Conservation (phyloP, 2,329 filamentous ascomycete genomes). For the Drechslera avenae region DNA sequence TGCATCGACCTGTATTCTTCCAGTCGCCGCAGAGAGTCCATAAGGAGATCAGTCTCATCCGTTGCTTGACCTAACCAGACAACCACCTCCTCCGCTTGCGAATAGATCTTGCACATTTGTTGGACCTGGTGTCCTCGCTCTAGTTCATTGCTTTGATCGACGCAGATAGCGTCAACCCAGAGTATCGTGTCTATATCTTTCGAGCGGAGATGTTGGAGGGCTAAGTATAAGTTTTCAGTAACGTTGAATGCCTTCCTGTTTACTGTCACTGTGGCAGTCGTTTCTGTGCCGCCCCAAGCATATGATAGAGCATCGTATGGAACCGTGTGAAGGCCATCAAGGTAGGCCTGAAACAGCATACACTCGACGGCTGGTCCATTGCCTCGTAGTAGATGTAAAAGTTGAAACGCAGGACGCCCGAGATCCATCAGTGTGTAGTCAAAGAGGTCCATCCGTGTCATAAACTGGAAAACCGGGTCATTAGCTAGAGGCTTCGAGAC, state of each 20-base stretch:
- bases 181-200: too few species aligned
- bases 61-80: constrained; percentile 35
- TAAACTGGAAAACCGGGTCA: not conserved
- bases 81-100: constrained; percentile 27
- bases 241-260: too few species aligned
- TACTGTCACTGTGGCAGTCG: too few species aligned
- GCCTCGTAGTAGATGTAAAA: too few species aligned
- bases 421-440: too few species aligned
- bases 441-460: too few species aligned
- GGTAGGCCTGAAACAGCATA: constrained; percentile 17
- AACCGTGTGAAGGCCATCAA: constrained; percentile 2
- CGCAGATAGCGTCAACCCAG: constrained; percentile 33
- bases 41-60: not conserved
- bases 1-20: not conserved
- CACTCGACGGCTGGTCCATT: constrained; percentile 8
- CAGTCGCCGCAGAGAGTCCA: not conserved
- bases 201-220: too few species aligned
- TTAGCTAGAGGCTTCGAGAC: not conserved
- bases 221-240: too few species aligned
- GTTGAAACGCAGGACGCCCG: too few species aligned
- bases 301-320: constrained; percentile 9
- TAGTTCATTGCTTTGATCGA: constrained; percentile 29
- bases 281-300: too few species aligned
- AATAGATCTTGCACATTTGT: constrained; percentile 35
- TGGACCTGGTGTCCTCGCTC: constrained; percentile 34